Conservation (phyloP, 805 yeast species). For the Teunomyces aglyptinius region DNA sequence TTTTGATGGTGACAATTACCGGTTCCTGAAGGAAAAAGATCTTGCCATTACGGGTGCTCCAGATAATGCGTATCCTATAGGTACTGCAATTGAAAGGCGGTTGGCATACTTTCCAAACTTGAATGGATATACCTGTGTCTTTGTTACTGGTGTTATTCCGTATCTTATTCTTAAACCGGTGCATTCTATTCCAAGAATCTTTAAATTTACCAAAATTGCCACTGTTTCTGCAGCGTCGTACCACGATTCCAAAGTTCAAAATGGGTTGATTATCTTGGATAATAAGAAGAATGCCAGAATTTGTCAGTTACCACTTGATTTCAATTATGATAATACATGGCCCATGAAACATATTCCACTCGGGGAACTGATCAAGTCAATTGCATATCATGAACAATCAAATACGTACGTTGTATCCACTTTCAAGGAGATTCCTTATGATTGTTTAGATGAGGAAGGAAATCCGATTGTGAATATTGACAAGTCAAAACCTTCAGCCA, state of each 20-base stretch:
- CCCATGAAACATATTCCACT: constrained; percentile 54
- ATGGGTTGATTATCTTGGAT: constrained; percentile 71
- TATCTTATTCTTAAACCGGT: constrained; percentile 64
- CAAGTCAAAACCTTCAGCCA: constrained; percentile 53
- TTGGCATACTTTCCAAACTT: constrained; percentile 57
- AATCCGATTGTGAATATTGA: constrained; percentile 56
- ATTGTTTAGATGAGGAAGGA: constrained; percentile 74
- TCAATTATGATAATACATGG: constrained; percentile 57
- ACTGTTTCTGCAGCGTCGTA: constrained; percentile 65
- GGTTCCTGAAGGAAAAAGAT: constrained; percentile 44
- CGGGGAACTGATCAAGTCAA: constrained; percentile 61
- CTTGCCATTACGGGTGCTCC: constrained; percentile 71
- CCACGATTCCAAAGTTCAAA: constrained; percentile 33
- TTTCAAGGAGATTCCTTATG: constrained; percentile 54
- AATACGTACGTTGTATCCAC: constrained; percentile 64
- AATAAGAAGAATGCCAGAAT: constrained; percentile 66
- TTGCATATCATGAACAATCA: constrained; percentile 68
- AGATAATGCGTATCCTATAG: constrained; percentile 67
- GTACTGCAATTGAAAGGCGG: constrained; percentile 67
- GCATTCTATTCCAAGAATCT: constrained; percentile 61
- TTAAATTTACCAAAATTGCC: constrained; percentile 63
- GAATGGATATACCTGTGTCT: constrained; percentile 57
- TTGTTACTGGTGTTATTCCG: constrained; percentile 75
- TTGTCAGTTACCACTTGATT: constrained; percentile 45
- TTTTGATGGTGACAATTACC: constrained; percentile 44